Conservation (phyloP, 768 basidiomycete species). For the Lactifluus volemus region DNA sequence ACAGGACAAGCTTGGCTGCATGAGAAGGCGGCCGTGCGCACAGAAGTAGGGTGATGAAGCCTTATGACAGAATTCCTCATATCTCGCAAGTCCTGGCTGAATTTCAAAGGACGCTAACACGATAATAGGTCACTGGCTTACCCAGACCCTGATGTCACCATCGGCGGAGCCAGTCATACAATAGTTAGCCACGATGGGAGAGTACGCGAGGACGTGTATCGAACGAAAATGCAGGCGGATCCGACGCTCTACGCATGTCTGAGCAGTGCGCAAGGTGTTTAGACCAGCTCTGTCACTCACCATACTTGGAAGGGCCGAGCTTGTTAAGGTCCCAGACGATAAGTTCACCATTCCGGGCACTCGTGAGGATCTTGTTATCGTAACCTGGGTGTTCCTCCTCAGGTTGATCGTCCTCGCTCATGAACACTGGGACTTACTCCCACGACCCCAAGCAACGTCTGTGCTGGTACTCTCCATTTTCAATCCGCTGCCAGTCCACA, state of each 20-base stretch:
- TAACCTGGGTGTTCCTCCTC: conserved; percentile 37
- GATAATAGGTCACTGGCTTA: conserved; percentile 26
- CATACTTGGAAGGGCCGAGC: conserved; percentile 57
- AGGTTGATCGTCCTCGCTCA: not conserved
- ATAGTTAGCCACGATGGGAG: conserved; percentile 57
- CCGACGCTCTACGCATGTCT: conserved; percentile 41
- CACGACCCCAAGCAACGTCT: conserved; percentile 73
- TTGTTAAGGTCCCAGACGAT: conserved; percentile 79
- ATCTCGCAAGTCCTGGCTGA: conserved; percentile 59
- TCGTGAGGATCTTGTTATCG: conserved; percentile 70
- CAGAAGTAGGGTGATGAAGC: conserved; percentile 59
- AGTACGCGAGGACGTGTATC: conserved; percentile 61
- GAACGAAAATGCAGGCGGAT: conserved; percentile 65
- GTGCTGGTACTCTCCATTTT: conserved; percentile 74
- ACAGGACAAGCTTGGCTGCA: conserved; percentile 55
- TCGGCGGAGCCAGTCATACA: conserved; percentile 77
- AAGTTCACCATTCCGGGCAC: conserved; percentile 72
- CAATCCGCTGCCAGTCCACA: conserved; percentile 71
- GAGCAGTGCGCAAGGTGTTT: not conserved
- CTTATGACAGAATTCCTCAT: conserved; percentile 59
- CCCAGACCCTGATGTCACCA: conserved; percentile 76
- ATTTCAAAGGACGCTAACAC: not conserved
- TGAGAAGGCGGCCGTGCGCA: conserved; percentile 64
- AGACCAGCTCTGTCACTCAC: conserved; percentile 29
- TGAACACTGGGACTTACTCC: conserved; percentile 36